Evolutionary conservation across 1,284 basidiomycete species (phyloP).

Genomic region (Moesziomyces antarcticus): DNA sequence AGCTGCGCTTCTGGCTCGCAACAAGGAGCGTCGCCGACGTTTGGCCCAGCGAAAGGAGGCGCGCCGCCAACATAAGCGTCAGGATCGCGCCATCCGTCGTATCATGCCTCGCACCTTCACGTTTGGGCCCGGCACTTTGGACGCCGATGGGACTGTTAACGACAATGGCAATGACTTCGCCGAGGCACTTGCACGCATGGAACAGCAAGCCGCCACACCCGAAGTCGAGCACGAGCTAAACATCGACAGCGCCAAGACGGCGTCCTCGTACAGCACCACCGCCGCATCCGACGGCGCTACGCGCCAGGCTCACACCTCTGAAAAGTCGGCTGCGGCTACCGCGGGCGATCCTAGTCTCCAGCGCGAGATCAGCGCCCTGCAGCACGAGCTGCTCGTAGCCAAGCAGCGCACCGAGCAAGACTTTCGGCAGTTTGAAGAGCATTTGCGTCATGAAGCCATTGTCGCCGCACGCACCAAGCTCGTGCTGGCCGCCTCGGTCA

Average conservation of each 20-base stretch:
- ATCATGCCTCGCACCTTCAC: conserved; percentile 28
- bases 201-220: conserved; percentile 12
- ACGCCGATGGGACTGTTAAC: no score
- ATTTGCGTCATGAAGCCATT: conserved; percentile 20
- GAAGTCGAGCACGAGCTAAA: not conserved
- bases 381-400: conserved; percentile 15
- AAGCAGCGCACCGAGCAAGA: conserved; percentile 29
- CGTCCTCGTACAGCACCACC: conserved; percentile 1
- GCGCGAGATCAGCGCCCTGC: conserved; percentile 23
- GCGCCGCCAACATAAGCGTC: conserved; percentile 26
- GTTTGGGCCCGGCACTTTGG: conserved; percentile 4
- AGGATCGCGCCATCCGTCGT: conserved; percentile 22
- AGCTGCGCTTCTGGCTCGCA: conserved; percentile 34
- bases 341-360: conserved; percentile 34
- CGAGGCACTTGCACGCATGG: conserved; percentile 27
- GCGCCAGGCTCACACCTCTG: not conserved
- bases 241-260: not conserved
- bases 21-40: conserved; percentile 23
- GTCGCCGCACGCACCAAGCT: conserved; percentile 27
- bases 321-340: not conserved
- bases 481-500: conserved; percentile 65
- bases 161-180: conserved; percentile 21
- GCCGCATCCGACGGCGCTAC: not conserved
- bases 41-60: conserved; percentile 23
- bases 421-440: conserved; percentile 29